Evolutionary conservation across 2,329 filamentous ascomycete species (phyloP).

Genomic region (Cryphonectria naterciae): DNA sequence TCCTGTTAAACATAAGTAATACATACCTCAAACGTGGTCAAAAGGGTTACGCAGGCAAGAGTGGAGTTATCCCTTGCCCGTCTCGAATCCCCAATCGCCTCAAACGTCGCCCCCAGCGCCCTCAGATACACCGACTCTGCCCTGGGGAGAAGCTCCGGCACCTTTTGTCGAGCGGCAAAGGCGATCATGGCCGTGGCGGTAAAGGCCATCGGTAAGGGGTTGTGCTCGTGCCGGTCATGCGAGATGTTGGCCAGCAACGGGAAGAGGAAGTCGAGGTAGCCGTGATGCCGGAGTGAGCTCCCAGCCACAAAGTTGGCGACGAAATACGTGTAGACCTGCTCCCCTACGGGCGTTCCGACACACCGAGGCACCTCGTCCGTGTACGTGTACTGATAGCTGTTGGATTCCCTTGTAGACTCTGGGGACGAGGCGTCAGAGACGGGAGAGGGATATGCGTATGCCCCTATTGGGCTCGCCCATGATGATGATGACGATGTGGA

Average conservation of each 20-base stretch:
- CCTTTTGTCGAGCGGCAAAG: conserved; percentile 28
- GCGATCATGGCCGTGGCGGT: conserved; percentile 29
- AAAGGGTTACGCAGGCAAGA: conserved; percentile 27
- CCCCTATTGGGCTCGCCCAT: conserved; percentile 3
- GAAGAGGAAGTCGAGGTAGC: conserved; percentile 29
- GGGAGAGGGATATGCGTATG: conserved; percentile 24
- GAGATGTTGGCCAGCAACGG: conserved; percentile 25
- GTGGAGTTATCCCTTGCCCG: conserved; percentile 28
- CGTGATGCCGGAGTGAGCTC: conserved; percentile 25
- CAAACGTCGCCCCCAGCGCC: conserved; percentile 26
- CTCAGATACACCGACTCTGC: conserved; percentile 26
- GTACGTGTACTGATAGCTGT: conserved; percentile 15
- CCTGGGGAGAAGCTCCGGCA: conserved; percentile 19
- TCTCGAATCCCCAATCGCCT: conserved; percentile 26
- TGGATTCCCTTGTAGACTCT: not conserved
- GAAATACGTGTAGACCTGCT: conserved; percentile 29
- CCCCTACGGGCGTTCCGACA: conserved; percentile 25
- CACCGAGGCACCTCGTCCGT: conserved; percentile 21
- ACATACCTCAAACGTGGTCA: conserved; percentile 29
- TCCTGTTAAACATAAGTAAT: not conserved
- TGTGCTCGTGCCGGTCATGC: conserved; percentile 1
- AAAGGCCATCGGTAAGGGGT: conserved; percentile 27
- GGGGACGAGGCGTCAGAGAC: conserved; percentile 17
- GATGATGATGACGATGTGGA: not conserved
- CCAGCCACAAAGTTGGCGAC: conserved; percentile 27